phyloP scores from a whole-genome alignment of 2,329 filamentous ascomycete genomes.

The Calonectria pauciramosa region DNA sequence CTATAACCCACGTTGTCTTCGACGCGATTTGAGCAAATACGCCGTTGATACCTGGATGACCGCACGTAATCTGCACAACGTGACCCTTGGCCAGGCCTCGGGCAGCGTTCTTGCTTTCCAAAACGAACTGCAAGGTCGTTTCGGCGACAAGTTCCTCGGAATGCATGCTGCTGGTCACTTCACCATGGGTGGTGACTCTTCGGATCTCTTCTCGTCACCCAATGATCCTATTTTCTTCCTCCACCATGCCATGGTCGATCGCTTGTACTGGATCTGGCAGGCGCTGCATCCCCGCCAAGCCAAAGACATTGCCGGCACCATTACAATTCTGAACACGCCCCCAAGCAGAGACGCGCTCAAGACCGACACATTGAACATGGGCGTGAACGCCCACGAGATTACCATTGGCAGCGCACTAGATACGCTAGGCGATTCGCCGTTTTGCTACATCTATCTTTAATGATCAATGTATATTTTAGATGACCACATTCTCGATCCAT shows the following conservation, averaged over 20 bases:
- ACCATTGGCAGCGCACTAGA: constrained; percentile 40
- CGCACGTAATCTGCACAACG: constrained; percentile 10
- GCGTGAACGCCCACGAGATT: constrained; percentile 28
- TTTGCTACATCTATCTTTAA: constrained; percentile 47
- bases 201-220: constrained; percentile 22
- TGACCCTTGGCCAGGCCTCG: constrained; percentile 3
- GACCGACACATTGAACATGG: constrained; percentile 39
- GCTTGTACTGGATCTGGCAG: constrained; percentile 26
- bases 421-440: constrained; percentile 42
- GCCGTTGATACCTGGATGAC: constrained; percentile 11
- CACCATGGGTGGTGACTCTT: constrained; percentile 17
- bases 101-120: constrained; percentile 7
- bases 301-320: constrained; percentile 29
- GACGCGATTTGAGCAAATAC: constrained; percentile 37
- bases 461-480: background rate
- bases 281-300: constrained; percentile 26
- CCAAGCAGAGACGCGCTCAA: constrained; percentile 36
- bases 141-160: constrained; percentile 18
- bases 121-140: constrained; percentile 17
- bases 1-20: constrained; percentile 55
- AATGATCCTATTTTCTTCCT: constrained; percentile 29
- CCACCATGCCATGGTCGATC: constrained; percentile 28
- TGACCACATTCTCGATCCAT: background rate
- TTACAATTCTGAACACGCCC: constrained; percentile 32
- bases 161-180: constrained; percentile 26